A percentile compares a stretch with the other conserved stretches of the same genome.
These are phyloP conservation scores for Blepharisma japonicum DNA, from an alignment of 73 alveolate species.

Conservation along the genomic window DNA sequence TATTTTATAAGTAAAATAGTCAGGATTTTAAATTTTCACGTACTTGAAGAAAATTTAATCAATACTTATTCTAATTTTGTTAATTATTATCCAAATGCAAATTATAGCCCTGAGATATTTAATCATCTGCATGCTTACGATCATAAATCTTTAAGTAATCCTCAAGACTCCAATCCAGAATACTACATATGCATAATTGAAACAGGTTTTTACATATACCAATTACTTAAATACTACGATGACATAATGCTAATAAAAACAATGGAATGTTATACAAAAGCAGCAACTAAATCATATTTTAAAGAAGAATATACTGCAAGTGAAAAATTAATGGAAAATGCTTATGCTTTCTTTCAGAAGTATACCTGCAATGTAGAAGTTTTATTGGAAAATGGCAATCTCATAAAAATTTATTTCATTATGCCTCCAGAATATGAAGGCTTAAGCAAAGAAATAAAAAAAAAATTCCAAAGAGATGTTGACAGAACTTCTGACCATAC, in stretches of 20 bases:
- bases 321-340: constrained; percentile 25
- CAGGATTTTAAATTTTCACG: constrained; percentile 49
- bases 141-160: constrained; percentile 28
- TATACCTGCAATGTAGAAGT: constrained; percentile 24
- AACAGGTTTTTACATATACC: constrained; percentile 76
- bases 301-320: too few relatives aligned
- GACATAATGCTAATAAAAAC: not conserved
- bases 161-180: constrained; percentile 17
- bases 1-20: constrained; percentile 48
- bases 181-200: constrained; percentile 66
- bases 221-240: constrained; percentile 50
- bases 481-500: constrained; percentile 72
- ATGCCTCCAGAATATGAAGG: constrained; percentile 67
- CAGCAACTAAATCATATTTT: too few relatives aligned
- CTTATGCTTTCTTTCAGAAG: not conserved
- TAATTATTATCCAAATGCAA: constrained; percentile 32
- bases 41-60: constrained; percentile 41
- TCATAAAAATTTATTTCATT: constrained; percentile 72
- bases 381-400: constrained; percentile 45
- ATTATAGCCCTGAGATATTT: constrained; percentile 23
- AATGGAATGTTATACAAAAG: too few relatives aligned
- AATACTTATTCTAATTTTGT: constrained; percentile 34
- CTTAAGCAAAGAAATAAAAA: constrained; percentile 57
- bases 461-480: constrained; percentile 70
- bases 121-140: constrained; percentile 4